Conservation (phyloP, 805 yeast species). For the Starmera caribaea region DNA sequence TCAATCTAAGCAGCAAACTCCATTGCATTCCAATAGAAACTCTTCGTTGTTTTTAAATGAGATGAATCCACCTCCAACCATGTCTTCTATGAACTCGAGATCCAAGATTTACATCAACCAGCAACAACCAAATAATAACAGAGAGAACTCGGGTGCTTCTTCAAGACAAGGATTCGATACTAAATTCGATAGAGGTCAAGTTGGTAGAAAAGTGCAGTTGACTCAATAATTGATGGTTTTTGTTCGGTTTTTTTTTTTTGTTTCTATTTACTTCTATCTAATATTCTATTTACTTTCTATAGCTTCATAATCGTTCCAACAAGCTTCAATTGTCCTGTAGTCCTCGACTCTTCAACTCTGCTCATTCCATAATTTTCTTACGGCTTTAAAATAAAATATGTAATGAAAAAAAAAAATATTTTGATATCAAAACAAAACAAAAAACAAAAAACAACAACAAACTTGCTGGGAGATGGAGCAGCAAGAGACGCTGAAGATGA, state of each 20-base stretch:
- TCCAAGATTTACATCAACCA: no score
- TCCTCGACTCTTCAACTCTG: no score
- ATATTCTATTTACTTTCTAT: no score
- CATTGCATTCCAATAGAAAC: conserved; percentile 1
- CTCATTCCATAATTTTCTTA: no score
- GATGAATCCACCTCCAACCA: no score
- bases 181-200: conserved; percentile 29
- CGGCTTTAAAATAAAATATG: no score
- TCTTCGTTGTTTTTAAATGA: no score
- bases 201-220: conserved; percentile 26
- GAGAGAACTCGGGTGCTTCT: conserved; percentile 1
- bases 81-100: no score
- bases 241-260: not conserved
- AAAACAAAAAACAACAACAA: not conserved
- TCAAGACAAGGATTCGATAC: conserved; percentile 24
- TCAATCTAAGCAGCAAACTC: conserved; percentile 23
- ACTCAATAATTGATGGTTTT: not conserved
- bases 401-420: no score
- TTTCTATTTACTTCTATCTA: not conserved
- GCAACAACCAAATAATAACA: no score
- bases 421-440: not conserved
- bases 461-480: not conserved
- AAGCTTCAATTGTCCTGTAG: no score
- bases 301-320: no score
- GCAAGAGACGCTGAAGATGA: not conserved